Evolutionary conservation across 208 protist genomes (phyloP), one percentile per base, ranked within the genome.

Genomic region (Trypanosoma caninum): DNA sequence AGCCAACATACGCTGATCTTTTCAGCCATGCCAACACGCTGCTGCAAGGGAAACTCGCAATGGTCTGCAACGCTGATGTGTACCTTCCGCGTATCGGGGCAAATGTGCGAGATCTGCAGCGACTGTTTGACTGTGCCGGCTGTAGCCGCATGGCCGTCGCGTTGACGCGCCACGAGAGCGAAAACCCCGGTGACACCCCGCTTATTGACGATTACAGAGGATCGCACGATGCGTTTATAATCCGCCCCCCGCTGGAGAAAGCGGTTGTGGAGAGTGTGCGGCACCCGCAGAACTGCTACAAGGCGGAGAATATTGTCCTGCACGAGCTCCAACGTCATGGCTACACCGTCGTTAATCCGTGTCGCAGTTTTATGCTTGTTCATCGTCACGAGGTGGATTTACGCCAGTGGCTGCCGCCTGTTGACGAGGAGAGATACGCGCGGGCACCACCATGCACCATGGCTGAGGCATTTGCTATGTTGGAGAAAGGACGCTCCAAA

Each of bases 41-140:
- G 16, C 69, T 91, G 5, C 35, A 51, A 0, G 70, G 72, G 14
- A 42, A 63, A 28, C 72, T 91, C 11, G 62, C 65, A 8, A 93
- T 95, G 89, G 66, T 95, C 42, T 91, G 84, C 66, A 95, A 95
- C 68, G 83, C 85, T 0, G 85, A 95, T 58, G 76, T 95, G 16
- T 84, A 88, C 64, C 62, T 93, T 10, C 79, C 80, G 7, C 59
- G 56, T 0, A 3, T 6, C 5, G 40, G 74, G 38, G 84, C 86
- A 25, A 47, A 44, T 40, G 66, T 89, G 3, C 1, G 30, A 0
- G 62, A 65, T 2, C 60, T 83, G 1, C 46, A 65, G 28, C 10
- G 45, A 7, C 61, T 88, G 2, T 85, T 91, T 50, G 38, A 75
- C 31, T 11, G 44, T 14, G 34, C 50, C 9, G 40, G 40, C 1